These are phyloP conservation scores for Ustilago crameri DNA, from an alignment of 1,284 basidiomycete genomes.

Conservation along the genomic window DNA sequence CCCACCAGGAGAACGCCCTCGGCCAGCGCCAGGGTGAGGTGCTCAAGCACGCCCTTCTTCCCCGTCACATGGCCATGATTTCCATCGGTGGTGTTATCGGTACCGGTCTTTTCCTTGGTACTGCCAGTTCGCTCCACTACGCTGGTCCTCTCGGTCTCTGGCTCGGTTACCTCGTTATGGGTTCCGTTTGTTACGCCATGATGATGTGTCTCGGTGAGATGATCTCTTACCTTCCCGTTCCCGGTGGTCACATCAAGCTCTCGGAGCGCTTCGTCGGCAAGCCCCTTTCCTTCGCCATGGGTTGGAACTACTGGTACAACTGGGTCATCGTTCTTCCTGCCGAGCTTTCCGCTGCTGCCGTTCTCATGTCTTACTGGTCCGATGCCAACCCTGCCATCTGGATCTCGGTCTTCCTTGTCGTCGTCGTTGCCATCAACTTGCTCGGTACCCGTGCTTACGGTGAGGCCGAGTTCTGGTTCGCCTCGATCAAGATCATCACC, in stretches of 20 bases:
- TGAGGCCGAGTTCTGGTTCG: conserved; percentile 70
- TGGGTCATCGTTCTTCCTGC: conserved; percentile 75
- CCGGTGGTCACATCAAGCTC: conserved; percentile 81
- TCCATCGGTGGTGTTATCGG: conserved; percentile 53
- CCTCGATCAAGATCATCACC: conserved; percentile 65
- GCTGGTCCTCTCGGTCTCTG: conserved; percentile 70
- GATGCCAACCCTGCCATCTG: conserved; percentile 76
- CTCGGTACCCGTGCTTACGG: conserved; percentile 72
- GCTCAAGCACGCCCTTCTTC: conserved; percentile 52
- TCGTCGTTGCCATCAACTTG: conserved; percentile 81
- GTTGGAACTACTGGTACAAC: conserved; percentile 75
- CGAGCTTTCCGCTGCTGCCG: conserved; percentile 79
- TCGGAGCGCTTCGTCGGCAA: conserved; percentile 82
- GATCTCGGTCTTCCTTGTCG: conserved; percentile 79
- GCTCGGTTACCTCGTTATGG: conserved; percentile 67
- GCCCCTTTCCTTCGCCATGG: conserved; percentile 74
- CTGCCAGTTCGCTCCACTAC: conserved; percentile 72
- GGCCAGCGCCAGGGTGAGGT: conserved; percentile 53
- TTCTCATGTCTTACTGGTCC: conserved; percentile 81
- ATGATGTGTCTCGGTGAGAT: conserved; percentile 70
- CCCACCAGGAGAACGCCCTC: conserved; percentile 30
- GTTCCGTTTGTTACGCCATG: conserved; percentile 57
- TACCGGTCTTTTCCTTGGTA: conserved; percentile 76
- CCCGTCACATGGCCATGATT: conserved; percentile 55
- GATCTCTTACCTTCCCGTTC: conserved; percentile 72